Base-by-base conservation (phyloP, 495 filamentous ascomycete species). In the Glonium stellatum region DNA sequence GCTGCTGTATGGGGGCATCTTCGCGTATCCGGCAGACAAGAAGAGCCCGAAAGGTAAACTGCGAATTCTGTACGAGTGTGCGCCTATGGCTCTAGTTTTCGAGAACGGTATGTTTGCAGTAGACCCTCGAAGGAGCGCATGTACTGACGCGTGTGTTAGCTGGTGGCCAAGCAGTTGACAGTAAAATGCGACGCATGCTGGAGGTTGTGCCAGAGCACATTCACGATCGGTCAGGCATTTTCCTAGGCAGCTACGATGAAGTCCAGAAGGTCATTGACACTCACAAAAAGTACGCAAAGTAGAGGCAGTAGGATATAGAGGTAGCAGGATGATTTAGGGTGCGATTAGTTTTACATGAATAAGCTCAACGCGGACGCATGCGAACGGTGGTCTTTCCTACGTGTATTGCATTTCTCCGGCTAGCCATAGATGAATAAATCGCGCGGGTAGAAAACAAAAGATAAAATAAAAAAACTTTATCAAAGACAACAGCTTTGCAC, bases 21-120 rank as follows among this genome's bases (percentile, higher is more conserved):
- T 98, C 71, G 93, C 93, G 22, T 98, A 98, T 72, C 93, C 93
- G 1, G 88, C 90, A 3, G 93, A 98, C 72, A 93, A 92, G 78
- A 97, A 98, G 84, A 95, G 87, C 68, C 87, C 90, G 55, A 98
- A 97, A 83, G 93, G 93, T 46, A 98, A 98, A 81, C 81, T 98
- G 67, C 81, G 93, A 62, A 98, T 98, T 66, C 73, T 98, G 69
- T 98, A 98, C 76, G 93, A 98, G 78, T 98, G 93, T 73, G 93
- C 95, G 46, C 93, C 93, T 18, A 98, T 98, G 93, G 95, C 95
- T 5, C 90, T 97, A 91, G 80, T 98, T 21, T 96, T 98, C 76
- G 93, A 98, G 79, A 96, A 98, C 75, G 88, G 88, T 92, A 77
- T 83, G 79, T 44, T 5, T 44, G 23, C n/a, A 34, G 19, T 50